phyloP scores from a whole-genome alignment of 169 alveolate species.

The Plasmodium relictum region DNA sequence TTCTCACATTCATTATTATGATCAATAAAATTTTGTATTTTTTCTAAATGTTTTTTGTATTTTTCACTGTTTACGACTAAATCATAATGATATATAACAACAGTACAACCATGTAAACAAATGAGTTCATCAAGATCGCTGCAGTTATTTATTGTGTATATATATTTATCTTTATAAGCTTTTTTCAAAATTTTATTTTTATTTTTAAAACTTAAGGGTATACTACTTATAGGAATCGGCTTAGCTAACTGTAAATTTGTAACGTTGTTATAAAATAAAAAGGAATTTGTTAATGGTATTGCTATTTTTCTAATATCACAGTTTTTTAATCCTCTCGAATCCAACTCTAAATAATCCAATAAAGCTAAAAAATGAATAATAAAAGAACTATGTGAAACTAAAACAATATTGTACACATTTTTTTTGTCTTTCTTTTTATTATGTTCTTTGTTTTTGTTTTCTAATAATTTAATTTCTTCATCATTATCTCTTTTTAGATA shows the following conservation, averaged over 20 bases:
- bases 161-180: constrained; percentile 48
- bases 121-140: constrained; percentile 43
- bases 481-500: not conserved
- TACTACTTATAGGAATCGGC: constrained; percentile 24
- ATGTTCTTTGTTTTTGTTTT: not conserved
- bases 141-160: constrained; percentile 29
- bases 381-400: constrained; percentile 75
- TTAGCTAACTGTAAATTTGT: constrained; percentile 43
- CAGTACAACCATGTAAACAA: constrained; percentile 39
- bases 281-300: constrained; percentile 47
- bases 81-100: constrained; percentile 53
- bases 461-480: not conserved
- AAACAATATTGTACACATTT: constrained; percentile 27
- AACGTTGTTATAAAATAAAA: constrained; percentile 61
- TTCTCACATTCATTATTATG: not conserved
- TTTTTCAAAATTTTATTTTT: constrained; percentile 37
- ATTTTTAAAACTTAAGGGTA: constrained; percentile 28
- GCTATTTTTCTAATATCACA: constrained; percentile 46
- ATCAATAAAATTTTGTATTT: constrained; percentile 26
- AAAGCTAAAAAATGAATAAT: constrained; percentile 43
- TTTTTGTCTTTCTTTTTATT: constrained; percentile 1
- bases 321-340: constrained; percentile 29
- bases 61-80: constrained; percentile 35
- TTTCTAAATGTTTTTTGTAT: constrained; percentile 31
- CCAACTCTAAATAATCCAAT: constrained; percentile 61